A percentile compares a stretch with the other conserved stretches of the same genome.
phyloP scores from a whole-genome alignment of 768 basidiomycete species.

The Phlebiopsis flavidoalba region DNA sequence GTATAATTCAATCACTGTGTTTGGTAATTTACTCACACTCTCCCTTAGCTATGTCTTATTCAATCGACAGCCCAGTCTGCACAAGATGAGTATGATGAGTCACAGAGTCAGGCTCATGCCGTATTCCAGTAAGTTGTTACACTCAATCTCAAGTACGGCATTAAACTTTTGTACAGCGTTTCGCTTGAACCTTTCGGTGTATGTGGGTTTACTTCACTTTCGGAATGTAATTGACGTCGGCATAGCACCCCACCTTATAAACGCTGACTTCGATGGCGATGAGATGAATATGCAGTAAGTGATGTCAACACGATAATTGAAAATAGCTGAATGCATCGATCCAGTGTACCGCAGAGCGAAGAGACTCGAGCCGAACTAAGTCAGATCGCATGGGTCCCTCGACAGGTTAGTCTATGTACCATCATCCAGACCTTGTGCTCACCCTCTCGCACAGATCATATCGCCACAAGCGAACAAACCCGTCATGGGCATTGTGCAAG shows the following conservation, averaged over 20 bases:
- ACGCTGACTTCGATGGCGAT: constrained; percentile 99
- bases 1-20: constrained; percentile 28
- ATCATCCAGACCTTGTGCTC: not conserved
- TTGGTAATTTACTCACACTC: not conserved
- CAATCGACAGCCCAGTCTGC: constrained; percentile 96
- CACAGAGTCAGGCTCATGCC: constrained; percentile 97
- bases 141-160: not conserved
- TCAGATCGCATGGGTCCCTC: constrained; percentile 97
- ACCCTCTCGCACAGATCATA: constrained; percentile 63
- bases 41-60: constrained; percentile 76
- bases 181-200: constrained; percentile 92
- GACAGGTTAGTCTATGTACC: constrained; percentile 55
- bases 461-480: constrained; percentile 99
- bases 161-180: constrained; percentile 58
- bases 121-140: constrained; percentile 77
- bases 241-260: constrained; percentile 83
- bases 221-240: not conserved
- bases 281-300: constrained; percentile 99
- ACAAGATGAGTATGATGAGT: constrained; percentile 99
- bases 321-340: not conserved
- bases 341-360: constrained; percentile 93
- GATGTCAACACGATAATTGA: not conserved
- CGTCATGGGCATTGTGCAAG: constrained; percentile 99
- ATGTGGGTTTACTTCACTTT: not conserved
- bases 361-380: constrained; percentile 97